phyloP scores from a whole-genome alignment of 202 grass and related monocot genomes.

The Setaria italica region DNA sequence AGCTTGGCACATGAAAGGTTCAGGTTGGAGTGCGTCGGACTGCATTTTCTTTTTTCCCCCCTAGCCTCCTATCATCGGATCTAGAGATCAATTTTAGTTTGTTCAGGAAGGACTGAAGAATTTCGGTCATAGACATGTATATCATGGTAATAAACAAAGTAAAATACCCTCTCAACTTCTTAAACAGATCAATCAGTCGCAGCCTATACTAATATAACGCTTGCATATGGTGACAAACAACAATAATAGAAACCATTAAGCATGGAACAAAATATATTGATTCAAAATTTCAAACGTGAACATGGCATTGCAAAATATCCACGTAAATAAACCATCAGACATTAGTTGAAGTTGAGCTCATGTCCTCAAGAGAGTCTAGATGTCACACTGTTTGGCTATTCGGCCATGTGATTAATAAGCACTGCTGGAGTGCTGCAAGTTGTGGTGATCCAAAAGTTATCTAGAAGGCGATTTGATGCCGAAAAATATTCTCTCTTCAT shows the following conservation, averaged over 20 bases:
- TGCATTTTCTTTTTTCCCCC: neutral
- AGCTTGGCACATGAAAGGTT: conserved; percentile 32
- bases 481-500: neutral
- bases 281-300: neutral
- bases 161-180: neutral
- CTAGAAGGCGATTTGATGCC: neutral
- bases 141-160: neutral
- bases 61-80: neutral
- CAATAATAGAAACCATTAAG: neutral
- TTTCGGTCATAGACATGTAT: neutral
- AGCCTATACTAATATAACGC: neutral
- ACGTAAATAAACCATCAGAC: neutral
- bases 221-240: neutral
- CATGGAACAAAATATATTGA: no score
- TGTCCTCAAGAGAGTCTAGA: neutral
- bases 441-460: neutral
- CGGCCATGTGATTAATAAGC: no score
- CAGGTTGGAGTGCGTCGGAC: neutral
- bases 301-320: neutral
- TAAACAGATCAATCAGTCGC: neutral
- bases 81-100: neutral
- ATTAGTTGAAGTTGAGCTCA: neutral
- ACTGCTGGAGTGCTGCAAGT: neutral
- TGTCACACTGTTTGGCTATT: neutral
- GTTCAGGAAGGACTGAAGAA: no score